Evolutionary conservation across 805 yeast species (phyloP).

Genomic region (Zygosaccharomyces siamensis): DNA sequence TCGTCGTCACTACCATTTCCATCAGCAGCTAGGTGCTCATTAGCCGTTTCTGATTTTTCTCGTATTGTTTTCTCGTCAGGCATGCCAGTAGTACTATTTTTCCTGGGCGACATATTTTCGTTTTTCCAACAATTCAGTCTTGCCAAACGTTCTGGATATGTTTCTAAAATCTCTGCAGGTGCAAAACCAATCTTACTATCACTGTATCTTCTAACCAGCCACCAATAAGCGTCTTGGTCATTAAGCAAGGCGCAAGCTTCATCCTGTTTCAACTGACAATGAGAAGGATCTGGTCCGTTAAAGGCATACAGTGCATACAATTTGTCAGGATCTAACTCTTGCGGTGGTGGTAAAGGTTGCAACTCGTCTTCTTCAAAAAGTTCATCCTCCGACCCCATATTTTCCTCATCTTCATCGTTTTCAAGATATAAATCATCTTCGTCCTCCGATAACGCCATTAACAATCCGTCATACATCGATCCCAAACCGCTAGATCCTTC

Average conservation of each 20-base stretch:
- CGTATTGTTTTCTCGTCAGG: not conserved
- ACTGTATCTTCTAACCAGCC: slow-evolving; percentile 64
- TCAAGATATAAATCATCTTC: slow-evolving; percentile 19
- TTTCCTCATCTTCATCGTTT: slow-evolving; percentile 15
- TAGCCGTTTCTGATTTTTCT: not conserved
- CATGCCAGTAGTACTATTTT: slow-evolving; percentile 10
- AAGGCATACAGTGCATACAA: slow-evolving; percentile 85
- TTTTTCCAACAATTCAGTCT: slow-evolving; percentile 88
- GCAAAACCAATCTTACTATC: slow-evolving; percentile 85
- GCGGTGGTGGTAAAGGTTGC: slow-evolving; percentile 55
- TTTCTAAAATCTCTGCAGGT: slow-evolving; percentile 93
- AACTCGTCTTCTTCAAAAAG: slow-evolving; percentile 40
- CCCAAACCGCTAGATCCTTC: slow-evolving; percentile 4
- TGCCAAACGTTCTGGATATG: slow-evolving; percentile 86
- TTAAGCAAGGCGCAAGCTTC: slow-evolving; percentile 78
- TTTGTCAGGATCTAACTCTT: slow-evolving; percentile 75
- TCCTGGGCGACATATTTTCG: slow-evolving; percentile 47
- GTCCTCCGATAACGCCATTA: slow-evolving; percentile 14
- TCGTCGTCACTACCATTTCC: not conserved
- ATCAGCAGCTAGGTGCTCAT: not conserved
- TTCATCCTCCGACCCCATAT: slow-evolving; percentile 21
- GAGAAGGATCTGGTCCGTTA: slow-evolving; percentile 89
- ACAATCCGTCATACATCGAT: slow-evolving; percentile 7
- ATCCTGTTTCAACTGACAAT: slow-evolving; percentile 71
- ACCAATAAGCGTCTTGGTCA: slow-evolving; percentile 94